phyloP scores from a whole-genome alignment of 176 grass and related monocot genomes.

The Elaeis guineensis region DNA sequence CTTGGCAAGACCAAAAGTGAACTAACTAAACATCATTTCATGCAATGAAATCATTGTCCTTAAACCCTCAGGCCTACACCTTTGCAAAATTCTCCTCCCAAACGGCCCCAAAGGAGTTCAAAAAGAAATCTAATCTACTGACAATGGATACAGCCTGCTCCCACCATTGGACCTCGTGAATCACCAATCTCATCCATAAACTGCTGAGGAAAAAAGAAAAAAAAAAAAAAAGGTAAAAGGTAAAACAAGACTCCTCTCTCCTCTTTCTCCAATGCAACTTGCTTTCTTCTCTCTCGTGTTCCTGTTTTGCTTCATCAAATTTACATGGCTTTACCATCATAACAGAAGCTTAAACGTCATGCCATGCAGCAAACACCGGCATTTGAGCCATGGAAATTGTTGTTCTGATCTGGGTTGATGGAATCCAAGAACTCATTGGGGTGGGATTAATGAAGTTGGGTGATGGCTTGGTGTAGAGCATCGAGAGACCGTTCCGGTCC shows the following conservation, averaged over 20 bases:
- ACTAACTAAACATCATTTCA: slow-evolving; percentile 25
- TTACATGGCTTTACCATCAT: too few relatives aligned
- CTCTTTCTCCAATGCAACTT: too few relatives aligned
- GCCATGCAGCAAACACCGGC: not conserved
- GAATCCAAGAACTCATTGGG: slow-evolving; percentile 1
- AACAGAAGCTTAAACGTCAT: not conserved
- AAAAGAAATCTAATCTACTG: slow-evolving; percentile 6
- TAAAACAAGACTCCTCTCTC: too few relatives aligned
- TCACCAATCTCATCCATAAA: not conserved
- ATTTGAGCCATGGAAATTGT: not conserved
- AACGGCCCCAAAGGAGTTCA: slow-evolving; percentile 17
- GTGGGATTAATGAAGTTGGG: not conserved
- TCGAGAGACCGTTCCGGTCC: slow-evolving; percentile 31
- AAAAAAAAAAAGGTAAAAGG: too few relatives aligned
- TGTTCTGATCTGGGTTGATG: not conserved
- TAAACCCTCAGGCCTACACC: not conserved
- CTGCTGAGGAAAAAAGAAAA: too few relatives aligned
- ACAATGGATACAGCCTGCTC: slow-evolving; percentile 5
- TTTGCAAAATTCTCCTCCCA: slow-evolving; percentile 16
- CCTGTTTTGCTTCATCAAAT: too few relatives aligned
- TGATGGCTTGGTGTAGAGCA: slow-evolving; percentile 27
- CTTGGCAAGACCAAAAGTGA: slow-evolving; percentile 7
- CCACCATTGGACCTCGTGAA: slow-evolving; percentile 20
- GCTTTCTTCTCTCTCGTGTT: too few relatives aligned
- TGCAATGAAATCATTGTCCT: slow-evolving; percentile 8